Conservation (phyloP, 176 grass and related monocot genomes). For the Zoysia pacifica region DNA sequence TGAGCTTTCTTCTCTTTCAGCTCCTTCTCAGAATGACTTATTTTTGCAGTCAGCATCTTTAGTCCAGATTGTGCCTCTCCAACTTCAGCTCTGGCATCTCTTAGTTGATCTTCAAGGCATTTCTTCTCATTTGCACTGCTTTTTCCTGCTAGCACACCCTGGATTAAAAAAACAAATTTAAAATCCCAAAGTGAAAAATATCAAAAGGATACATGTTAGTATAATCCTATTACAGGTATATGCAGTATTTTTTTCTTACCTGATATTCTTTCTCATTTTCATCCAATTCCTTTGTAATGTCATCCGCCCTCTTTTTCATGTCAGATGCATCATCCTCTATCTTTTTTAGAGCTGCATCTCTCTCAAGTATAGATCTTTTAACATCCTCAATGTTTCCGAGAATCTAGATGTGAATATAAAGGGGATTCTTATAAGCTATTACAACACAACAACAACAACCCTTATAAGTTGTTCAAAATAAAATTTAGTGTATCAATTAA, state of each 20-base stretch:
- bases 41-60: constrained; percentile 75
- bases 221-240: too few relatives aligned
- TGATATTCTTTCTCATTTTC: constrained; percentile 90
- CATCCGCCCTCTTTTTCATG: constrained; percentile 71
- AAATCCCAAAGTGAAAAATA: constrained; percentile 14
- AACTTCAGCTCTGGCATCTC: constrained; percentile 94
- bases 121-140: constrained; percentile 86
- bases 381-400: constrained; percentile 76
- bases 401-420: constrained; percentile 49
- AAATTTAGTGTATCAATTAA: constrained; percentile 17
- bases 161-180: constrained; percentile 34
- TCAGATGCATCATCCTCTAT: constrained; percentile 71
- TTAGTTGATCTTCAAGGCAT: constrained; percentile 97
- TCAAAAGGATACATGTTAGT: background rate
- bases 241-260: constrained; percentile 43
- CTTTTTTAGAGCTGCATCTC: constrained; percentile 72
- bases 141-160: constrained; percentile 97
- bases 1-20: constrained; percentile 86
- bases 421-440: too few relatives aligned
- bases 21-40: constrained; percentile 79
- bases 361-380: constrained; percentile 73
- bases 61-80: constrained; percentile 81
- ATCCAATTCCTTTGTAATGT: constrained; percentile 67
- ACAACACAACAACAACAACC: too few relatives aligned
- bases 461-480: constrained; percentile 27